A percentile compares a stretch with the other conserved stretches of the same genome.
Evolutionary conservation across 106 monocot genomes (phyloP).

Genomic region (Phalaenopsis equestris): DNA sequence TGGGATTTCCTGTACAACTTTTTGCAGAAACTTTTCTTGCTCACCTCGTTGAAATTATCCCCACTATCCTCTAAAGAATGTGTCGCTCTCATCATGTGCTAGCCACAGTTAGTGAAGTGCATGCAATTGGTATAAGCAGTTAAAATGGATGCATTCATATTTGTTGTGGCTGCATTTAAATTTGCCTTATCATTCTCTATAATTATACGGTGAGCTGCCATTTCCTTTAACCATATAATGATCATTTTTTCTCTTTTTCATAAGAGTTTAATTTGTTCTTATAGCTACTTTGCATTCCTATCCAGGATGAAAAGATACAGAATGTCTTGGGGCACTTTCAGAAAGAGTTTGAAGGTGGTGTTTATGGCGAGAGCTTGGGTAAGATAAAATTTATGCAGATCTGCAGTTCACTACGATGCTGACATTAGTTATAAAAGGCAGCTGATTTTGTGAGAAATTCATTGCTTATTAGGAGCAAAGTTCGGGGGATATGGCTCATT

Average conservation of each 20-base stretch:
- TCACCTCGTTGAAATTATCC: background rate
- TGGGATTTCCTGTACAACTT: too few relatives aligned
- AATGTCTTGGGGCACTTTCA: constrained; percentile 55
- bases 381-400: constrained; percentile 14
- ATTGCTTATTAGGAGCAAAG: constrained; percentile 43
- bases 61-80: background rate
- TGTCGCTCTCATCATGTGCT: too few relatives aligned
- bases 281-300: background rate
- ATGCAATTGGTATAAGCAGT: too few relatives aligned
- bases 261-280: background rate
- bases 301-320: constrained; percentile 50
- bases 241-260: too few relatives aligned
- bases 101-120: too few relatives aligned
- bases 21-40: too few relatives aligned
- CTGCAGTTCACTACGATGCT: constrained; percentile 1
- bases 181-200: background rate
- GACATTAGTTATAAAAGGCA: background rate
- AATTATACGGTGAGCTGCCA: too few relatives aligned
- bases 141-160: too few relatives aligned
- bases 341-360: constrained; percentile 50
- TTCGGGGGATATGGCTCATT: constrained; percentile 80
- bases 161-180: too few relatives aligned
- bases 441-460: constrained; percentile 7
- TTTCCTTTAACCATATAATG: too few relatives aligned
- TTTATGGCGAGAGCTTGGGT: constrained; percentile 48